phyloP scores from a whole-genome alignment of 75 land plant species.

The Cunninghamia lanceolata region DNA sequence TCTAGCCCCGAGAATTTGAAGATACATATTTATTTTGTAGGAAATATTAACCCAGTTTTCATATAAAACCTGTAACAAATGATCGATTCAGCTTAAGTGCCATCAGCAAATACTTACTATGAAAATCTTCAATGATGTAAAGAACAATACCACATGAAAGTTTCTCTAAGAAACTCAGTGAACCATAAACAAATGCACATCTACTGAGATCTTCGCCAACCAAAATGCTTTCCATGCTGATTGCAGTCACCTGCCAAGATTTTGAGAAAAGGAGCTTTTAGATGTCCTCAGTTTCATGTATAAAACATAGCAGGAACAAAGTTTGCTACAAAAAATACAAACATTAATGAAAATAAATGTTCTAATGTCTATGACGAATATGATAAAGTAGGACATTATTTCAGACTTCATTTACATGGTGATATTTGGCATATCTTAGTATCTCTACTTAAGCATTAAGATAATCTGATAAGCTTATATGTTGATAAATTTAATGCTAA shows the following conservation, averaged over 20 bases:
- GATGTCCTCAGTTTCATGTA: not conserved
- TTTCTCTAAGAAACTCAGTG: constrained; percentile 90
- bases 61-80: not conserved
- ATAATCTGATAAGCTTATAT: not conserved
- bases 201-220: constrained; percentile 79
- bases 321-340: not conserved
- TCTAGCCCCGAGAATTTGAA: not conserved
- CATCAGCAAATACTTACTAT: constrained; percentile 48
- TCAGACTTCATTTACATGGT: not conserved
- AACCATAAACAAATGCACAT: constrained; percentile 96
- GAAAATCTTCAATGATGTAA: constrained; percentile 65
- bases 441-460: not conserved
- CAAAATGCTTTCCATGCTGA: constrained; percentile 90
- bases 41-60: not conserved
- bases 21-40: not conserved
- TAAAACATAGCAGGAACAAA: not conserved
- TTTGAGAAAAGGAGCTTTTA: not conserved
- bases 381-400: not conserved
- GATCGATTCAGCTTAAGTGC: not conserved
- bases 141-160: constrained; percentile 82
- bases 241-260: constrained; percentile 71
- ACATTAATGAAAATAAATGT: not conserved
- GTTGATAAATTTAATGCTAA: not conserved
- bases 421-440: not conserved
- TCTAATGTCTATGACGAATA: not conserved